phyloP scores from a whole-genome alignment of 2,329 filamentous ascomycete species.

The Zasmidium citrigriseum region DNA sequence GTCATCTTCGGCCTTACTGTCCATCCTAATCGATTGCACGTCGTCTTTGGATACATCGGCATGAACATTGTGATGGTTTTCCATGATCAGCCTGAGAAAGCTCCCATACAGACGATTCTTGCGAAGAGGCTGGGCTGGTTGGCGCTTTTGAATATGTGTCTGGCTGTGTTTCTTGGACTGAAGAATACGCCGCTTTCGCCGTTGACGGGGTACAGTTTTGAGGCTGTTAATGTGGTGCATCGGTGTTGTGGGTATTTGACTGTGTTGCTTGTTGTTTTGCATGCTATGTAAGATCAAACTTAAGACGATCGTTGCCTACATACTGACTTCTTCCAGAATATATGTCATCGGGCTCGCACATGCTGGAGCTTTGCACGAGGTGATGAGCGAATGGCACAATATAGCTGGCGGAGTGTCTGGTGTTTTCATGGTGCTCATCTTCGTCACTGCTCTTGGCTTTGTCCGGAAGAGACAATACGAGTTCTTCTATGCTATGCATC shows the following conservation, averaged over 20 bases:
- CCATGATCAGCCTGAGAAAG: slow-evolving; percentile 16
- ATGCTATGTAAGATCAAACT: slow-evolving; percentile 23
- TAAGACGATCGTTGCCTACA: too few species aligned
- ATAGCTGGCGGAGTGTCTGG: slow-evolving; percentile 24
- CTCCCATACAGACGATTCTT: slow-evolving; percentile 16
- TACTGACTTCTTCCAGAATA: slow-evolving; percentile 9
- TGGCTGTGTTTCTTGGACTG: slow-evolving; percentile 27
- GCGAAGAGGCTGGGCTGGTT: slow-evolving; percentile 31
- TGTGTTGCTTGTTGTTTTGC: slow-evolving; percentile 22
- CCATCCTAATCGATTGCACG: slow-evolving; percentile 6
- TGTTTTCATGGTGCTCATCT: slow-evolving; percentile 23
- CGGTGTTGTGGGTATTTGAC: slow-evolving; percentile 27
- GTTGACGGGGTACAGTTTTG: slow-evolving; percentile 26
- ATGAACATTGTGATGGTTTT: slow-evolving; percentile 22
- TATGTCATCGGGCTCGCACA: slow-evolving; percentile 18
- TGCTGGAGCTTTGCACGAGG: slow-evolving; percentile 11
- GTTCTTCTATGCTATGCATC: slow-evolving; percentile 25
- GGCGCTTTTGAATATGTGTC: slow-evolving; percentile 25
- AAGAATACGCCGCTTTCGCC: slow-evolving; percentile 30
- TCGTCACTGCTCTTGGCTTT: slow-evolving; percentile 22
- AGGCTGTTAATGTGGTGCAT: slow-evolving; percentile 28
- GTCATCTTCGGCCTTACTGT: slow-evolving; percentile 9
- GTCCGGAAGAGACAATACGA: slow-evolving; percentile 27
- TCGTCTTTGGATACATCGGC: slow-evolving; percentile 16
- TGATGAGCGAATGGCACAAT: slow-evolving; percentile 14